Evolutionary conservation across 371 early-diverging fungal species (phyloP), one percentile per base, ranked within the genome.

Genomic region (Mucor saturninus): DNA sequence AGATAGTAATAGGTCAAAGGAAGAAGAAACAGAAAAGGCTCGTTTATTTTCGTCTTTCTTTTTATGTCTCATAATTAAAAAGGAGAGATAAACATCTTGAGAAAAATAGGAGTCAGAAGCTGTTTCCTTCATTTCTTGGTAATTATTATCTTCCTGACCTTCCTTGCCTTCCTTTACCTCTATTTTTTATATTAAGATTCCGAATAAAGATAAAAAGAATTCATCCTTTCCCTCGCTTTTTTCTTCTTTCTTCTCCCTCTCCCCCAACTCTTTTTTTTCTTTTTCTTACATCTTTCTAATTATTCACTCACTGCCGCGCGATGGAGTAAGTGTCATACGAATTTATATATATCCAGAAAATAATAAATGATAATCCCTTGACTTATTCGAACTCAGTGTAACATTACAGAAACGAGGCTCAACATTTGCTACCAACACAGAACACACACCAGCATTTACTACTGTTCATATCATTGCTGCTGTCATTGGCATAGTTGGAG

Each of bases 391-490:
- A 35, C 35, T 35, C 35, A 35, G 43, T 53, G 49, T 59, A 59
- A 46, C 46, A 26, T 15, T 31, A 11, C 32, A 60, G 31, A 65
- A 56, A 50, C 54, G 65, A 50, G 30, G 10, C 13, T 53, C 67
- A 11, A 57, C 71, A 26, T 69, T 70, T 59, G 64, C 61, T 7
- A 65, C 62, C 6, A 32, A 62, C 6, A 50, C 62, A 51, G 60
- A 75, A 29, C 69, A 77, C 45, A 69, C 68, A 42, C 56, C 67
- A 15, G 63, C 56, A 54, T 77, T 77, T 51, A 77, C 70, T 55
- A 67, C 74, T 14, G 61, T 77, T 26, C 77, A 77, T 65, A 64
- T 77, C 37, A 70, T 71, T 14, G 72, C 73, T 26, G 77, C 73
- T 57, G 62, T 71, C 26, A 56, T 77, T 48, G 77, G 77, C 31